Evolutionary conservation across 495 filamentous ascomycete genomes (phyloP).

Genomic region (Penicillium malachiteum): DNA sequence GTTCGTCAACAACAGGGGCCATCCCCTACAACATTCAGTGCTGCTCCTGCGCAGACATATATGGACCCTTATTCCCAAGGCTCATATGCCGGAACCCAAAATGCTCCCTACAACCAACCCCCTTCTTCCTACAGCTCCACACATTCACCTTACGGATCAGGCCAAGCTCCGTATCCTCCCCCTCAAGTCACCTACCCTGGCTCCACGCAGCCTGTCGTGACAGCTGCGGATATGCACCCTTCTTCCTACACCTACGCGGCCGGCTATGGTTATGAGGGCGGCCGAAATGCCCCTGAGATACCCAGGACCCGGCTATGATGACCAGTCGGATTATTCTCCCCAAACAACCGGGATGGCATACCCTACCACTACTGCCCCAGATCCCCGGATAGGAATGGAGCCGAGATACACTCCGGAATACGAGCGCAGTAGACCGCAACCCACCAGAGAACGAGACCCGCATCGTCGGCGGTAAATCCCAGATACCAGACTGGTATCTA

Average conservation of each 20-base stretch:
- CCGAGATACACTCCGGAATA: slow-evolving; percentile 50
- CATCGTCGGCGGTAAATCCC: slow-evolving; percentile 40
- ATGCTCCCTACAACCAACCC: slow-evolving; percentile 33
- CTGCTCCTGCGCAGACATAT: slow-evolving; percentile 35
- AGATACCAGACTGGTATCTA: slow-evolving; percentile 9
- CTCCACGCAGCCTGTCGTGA: slow-evolving; percentile 36
- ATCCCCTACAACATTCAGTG: slow-evolving; percentile 40
- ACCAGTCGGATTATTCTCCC: slow-evolving; percentile 45
- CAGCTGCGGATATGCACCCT: slow-evolving; percentile 39
- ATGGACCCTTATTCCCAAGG: slow-evolving; percentile 39
- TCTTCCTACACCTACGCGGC: slow-evolving; percentile 44
- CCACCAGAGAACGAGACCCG: slow-evolving; percentile 42
- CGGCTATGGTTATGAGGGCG: slow-evolving; percentile 42
- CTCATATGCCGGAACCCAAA: slow-evolving; percentile 38
- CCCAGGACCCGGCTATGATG: slow-evolving; percentile 46
- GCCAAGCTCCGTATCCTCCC: slow-evolving; percentile 36
- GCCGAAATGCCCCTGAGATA: slow-evolving; percentile 50
- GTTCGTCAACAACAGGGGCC: slow-evolving; percentile 37
- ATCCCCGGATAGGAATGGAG: slow-evolving; percentile 51
- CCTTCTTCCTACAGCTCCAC: slow-evolving; percentile 37
- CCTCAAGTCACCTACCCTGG: slow-evolving; percentile 40
- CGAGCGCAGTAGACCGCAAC: slow-evolving; percentile 46
- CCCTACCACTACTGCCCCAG: slow-evolving; percentile 45
- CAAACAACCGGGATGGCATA: slow-evolving; percentile 46
- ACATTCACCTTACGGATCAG: slow-evolving; percentile 40